These are phyloP conservation scores for Geosmithia morbida DNA, from an alignment of 2,329 filamentous ascomycete species.

Conservation along the genomic window DNA sequence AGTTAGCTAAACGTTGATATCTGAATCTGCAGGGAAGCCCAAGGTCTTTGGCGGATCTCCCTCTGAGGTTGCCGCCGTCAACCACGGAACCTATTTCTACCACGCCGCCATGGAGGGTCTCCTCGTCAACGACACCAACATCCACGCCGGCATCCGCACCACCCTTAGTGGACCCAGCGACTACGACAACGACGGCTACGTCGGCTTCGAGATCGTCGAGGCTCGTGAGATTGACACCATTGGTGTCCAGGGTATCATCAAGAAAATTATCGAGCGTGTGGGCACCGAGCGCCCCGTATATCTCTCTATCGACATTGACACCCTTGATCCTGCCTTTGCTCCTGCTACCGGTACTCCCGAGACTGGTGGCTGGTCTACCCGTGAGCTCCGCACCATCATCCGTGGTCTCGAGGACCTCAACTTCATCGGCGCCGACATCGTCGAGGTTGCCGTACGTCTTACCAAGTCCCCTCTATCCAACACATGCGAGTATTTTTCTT, in stretches of 20 bases:
- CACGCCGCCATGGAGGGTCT: constrained; percentile 68
- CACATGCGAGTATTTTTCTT: no score
- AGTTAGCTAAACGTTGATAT: not conserved
- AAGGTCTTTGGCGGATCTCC: constrained; percentile 80
- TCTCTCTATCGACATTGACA: constrained; percentile 70
- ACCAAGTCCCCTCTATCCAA: not conserved
- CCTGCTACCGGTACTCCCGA: constrained; percentile 82
- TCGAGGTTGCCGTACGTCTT: constrained; percentile 38
- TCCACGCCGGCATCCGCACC: constrained; percentile 77
- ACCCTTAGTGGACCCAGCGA: constrained; percentile 62
- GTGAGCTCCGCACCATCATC: constrained; percentile 74
- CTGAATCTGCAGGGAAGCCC: constrained; percentile 38
- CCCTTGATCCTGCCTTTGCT: constrained; percentile 52
- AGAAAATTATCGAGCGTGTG: constrained; percentile 55
- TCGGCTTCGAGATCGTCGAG: constrained; percentile 70
- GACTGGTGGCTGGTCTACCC: constrained; percentile 80
- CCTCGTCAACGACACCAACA: constrained; percentile 67
- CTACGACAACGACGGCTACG: constrained; percentile 77
- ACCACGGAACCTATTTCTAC: constrained; percentile 84
- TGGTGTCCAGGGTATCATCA: constrained; percentile 55
- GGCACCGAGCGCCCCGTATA: constrained; percentile 71
- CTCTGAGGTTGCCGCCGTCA: constrained; percentile 60
- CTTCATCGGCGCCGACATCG: constrained; percentile 77
- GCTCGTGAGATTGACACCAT: constrained; percentile 80
- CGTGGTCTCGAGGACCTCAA: constrained; percentile 72